Base-by-base conservation (phyloP, 2,329 filamentous ascomycete genomes). In the Talaromyces sp. region DNA sequence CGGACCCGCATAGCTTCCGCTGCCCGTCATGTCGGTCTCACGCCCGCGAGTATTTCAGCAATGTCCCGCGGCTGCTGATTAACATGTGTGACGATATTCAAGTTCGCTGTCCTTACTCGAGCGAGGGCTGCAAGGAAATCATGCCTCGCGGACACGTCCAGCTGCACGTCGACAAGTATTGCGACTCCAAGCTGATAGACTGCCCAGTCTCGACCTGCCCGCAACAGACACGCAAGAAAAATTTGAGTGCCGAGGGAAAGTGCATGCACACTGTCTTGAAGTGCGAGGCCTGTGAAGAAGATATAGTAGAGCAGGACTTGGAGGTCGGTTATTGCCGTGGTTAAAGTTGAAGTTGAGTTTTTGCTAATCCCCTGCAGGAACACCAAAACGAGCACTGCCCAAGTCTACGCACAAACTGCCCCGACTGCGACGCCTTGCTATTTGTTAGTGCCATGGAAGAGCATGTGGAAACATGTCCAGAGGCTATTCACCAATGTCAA, bases 41-140 rank as follows among this genome's bases (percentile, higher is more conserved):
- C 47, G 72, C 76, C 19, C 67, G 66, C 55, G 71, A 72, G 15
- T 68, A 72, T 28, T 75, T 72, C 58, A 71, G 70, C 56, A 78
- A 73, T 55, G 81, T 84, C 33, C 84, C 83, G 59, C 81, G 82
- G 68, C 78, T 87, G 44, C 69, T 88, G 63, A 77, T 80, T 67
- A 85, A 84, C 62, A 86, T 88, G 78, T 81, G 86, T 63, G 83
- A 86, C 66, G 85, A 87, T 63, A 78, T 88, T 44, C 71, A 80
- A 19, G 85, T 87, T 60, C 81, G 80, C 63, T 88, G 85, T 69
- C 85, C 85, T 0, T 84, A 83, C 63, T 72, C 69, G n/a, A 71
- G 72, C 25, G 77, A 80, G 11, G 85, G 85, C 6, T 88, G 85
- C 72, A 69, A 72, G 47, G 80, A 81, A 65, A 71, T 81, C 30